Evolutionary conservation across 208 protist genomes (phyloP), one percentile per base, ranked within the genome.

Genomic region (Crithidia expoeki): DNA sequence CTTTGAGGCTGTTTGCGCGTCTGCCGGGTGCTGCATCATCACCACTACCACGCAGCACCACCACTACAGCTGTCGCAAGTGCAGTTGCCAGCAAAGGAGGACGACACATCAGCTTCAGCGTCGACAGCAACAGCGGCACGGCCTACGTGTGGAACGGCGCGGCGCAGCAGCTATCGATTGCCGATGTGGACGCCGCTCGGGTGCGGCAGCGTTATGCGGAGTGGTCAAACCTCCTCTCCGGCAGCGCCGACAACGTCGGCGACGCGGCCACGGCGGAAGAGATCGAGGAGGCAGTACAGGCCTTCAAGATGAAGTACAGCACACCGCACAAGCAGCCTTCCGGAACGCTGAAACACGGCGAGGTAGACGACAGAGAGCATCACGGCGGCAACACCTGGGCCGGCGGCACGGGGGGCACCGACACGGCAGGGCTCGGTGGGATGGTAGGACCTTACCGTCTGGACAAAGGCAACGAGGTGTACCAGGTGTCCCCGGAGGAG

Each of bases 331-430:
- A 90, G 66, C 72, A 92, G 78, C 81, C 89, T 3, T 89, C 86
- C 11, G 81, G 85, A 49, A 82, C 81, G 28, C 68, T 94, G 25
- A 98, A 98, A 79, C 93, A 97, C 68, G 94, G 93, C 62, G 84
- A 96, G 77, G 75, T 89, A 14, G 93, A 98, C 64, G 83, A 96
- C 77, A 83, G 88, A 55, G 89, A 94, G 42, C 95, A 97, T 77
- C 89, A 96, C 67, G 95, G 93, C 17, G 95, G 95, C 38, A 97
- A 97, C 76, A 96, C 83, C 14, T 98, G 88, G 84, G 95, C 95
- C 0, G 95, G 95, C 36, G 95, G 95, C 23, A 96, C 89, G 21
- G 89, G 90, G 34, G 92, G 89, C 47, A 94, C 86, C 19, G 92
- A 95, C 66, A 96, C 89, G 33, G 92, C 92, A 9, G 92, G 88